Evolutionary conservation across 2,329 filamentous ascomycete genomes (phyloP).

Genomic region (Clonostachys chloroleuca): DNA sequence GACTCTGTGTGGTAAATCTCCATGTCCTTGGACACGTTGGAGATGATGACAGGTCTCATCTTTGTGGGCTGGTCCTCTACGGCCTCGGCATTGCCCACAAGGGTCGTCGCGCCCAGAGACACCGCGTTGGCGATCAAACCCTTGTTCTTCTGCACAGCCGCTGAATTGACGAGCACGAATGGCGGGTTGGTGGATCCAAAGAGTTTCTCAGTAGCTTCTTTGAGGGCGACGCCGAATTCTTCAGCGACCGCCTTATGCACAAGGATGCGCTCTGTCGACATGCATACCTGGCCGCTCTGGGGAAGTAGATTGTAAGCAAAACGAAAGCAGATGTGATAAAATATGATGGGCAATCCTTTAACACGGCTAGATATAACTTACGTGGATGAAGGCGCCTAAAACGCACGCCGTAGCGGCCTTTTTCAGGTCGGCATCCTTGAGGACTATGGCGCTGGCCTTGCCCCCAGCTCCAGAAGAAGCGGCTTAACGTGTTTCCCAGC

Average conservation of each 20-base stretch:
- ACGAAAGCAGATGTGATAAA: too few species aligned
- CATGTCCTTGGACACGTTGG: slow-evolving; percentile 60
- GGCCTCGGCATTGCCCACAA: slow-evolving; percentile 29
- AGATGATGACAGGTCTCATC: slow-evolving; percentile 64
- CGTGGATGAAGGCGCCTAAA: slow-evolving; percentile 67
- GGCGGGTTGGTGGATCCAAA: slow-evolving; percentile 55
- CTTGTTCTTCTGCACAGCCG: slow-evolving; percentile 62
- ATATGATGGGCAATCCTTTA: too few species aligned
- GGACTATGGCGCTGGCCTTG: slow-evolving; percentile 74
- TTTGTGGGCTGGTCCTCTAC: slow-evolving; percentile 24
- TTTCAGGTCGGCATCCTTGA: slow-evolving; percentile 74
- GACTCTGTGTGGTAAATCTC: slow-evolving; percentile 71
- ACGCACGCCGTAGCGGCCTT: slow-evolving; percentile 65
- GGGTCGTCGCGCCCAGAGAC: slow-evolving; percentile 56
- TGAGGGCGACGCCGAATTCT: slow-evolving; percentile 40
- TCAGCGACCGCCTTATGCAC: slow-evolving; percentile 43
- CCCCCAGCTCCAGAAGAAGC: slow-evolving; percentile 78
- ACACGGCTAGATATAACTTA: slow-evolving; percentile 6
- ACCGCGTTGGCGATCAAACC: slow-evolving; percentile 63
- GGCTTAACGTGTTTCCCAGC: slow-evolving; percentile 77
- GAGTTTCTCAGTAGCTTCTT: slow-evolving; percentile 29
- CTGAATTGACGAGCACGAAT: slow-evolving; percentile 65
- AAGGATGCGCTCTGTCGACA: slow-evolving; percentile 74
- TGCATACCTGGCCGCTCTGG: slow-evolving; percentile 70
- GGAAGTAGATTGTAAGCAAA: too few species aligned